Percentiles rank a stretch among this genome's conserved stretches.
phyloP scores from a whole-genome alignment of 2,329 filamentous ascomycete species.

The Emmonsia crescens region DNA sequence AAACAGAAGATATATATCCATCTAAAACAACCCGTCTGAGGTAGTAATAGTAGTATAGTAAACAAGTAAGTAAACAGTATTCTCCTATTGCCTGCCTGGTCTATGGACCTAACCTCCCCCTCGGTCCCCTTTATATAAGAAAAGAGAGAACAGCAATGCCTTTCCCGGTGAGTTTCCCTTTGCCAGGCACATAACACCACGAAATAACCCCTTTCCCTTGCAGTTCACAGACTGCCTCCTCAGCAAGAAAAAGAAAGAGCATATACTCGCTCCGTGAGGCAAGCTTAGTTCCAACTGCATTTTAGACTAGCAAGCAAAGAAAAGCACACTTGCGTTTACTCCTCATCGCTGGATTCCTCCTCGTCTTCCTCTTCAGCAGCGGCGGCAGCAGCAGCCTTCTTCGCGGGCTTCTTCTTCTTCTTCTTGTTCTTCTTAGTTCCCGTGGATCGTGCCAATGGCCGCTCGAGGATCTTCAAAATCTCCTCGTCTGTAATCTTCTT shows the following conservation, averaged over 20 bases:
- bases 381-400: conserved; percentile 32
- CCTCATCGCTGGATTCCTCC: conserved; percentile 26
- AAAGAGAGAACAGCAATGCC: neutral
- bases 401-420: conserved; percentile 66
- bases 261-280: neutral
- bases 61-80: neutral
- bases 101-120: neutral
- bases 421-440: conserved; percentile 74
- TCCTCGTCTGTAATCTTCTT: conserved; percentile 98
- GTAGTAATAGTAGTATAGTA: neutral
- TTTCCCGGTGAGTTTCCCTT: neutral
- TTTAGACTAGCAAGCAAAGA: neutral
- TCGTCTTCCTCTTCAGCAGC: conserved; percentile 24
- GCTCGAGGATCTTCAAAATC: conserved; percentile 85
- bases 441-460: conserved; percentile 57
- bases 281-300: neutral
- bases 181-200: neutral
- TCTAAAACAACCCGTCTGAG: neutral
- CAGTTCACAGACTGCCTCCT: neutral
- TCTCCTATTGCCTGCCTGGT: neutral
- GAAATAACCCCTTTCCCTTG: neutral
- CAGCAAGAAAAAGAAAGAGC: neutral
- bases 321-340: conserved; percentile 22
- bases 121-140: neutral
- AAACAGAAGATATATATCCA: neutral